Conservation (phyloP, 352 stramenopile genomes). For the Phytophthora podocarpi region DNA sequence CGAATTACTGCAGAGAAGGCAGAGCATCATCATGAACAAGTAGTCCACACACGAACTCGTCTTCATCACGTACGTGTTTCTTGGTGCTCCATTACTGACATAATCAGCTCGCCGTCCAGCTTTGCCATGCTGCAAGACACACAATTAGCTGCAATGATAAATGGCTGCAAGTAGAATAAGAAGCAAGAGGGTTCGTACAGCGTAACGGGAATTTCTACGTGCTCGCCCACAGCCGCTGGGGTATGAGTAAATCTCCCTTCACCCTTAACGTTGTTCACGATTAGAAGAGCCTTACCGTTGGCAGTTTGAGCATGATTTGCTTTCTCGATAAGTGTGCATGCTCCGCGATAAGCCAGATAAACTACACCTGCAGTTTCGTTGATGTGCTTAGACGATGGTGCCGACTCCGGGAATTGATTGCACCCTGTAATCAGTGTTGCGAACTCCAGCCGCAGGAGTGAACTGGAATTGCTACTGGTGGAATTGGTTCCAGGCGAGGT, state of each 20-base stretch:
- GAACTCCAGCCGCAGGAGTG: conserved; percentile 34
- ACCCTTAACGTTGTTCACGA: conserved; percentile 73
- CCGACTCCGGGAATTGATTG: conserved; percentile 15
- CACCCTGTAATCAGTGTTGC: conserved; percentile 52
- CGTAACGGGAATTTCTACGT: conserved; percentile 51
- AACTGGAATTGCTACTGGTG: conserved; percentile 10
- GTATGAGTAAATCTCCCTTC: conserved; percentile 56
- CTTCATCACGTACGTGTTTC: conserved; percentile 30
- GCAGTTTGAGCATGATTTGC: conserved; percentile 41
- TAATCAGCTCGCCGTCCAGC: conserved; percentile 63
- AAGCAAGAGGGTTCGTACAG: conserved; percentile 43
- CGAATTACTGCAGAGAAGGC: conserved; percentile 14
- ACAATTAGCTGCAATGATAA: neutral
- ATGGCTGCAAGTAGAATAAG: neutral
- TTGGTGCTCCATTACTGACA: conserved; percentile 67
- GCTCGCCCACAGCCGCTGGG: conserved; percentile 29
- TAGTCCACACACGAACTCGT: too few species aligned
- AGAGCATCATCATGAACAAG: neutral
- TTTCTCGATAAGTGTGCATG: conserved; percentile 76
- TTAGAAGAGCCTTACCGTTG: conserved; percentile 44
- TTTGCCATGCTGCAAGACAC: conserved; percentile 53
- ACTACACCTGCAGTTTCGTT: conserved; percentile 16
- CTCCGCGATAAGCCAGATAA: conserved; percentile 60
- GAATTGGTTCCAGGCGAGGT: conserved; percentile 28
- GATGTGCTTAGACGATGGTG: conserved; percentile 4